Evolutionary conservation across 148 eudicot genomes (phyloP), one percentile per base, ranked within the genome.

Genomic region (Nepenthes gracilis): DNA sequence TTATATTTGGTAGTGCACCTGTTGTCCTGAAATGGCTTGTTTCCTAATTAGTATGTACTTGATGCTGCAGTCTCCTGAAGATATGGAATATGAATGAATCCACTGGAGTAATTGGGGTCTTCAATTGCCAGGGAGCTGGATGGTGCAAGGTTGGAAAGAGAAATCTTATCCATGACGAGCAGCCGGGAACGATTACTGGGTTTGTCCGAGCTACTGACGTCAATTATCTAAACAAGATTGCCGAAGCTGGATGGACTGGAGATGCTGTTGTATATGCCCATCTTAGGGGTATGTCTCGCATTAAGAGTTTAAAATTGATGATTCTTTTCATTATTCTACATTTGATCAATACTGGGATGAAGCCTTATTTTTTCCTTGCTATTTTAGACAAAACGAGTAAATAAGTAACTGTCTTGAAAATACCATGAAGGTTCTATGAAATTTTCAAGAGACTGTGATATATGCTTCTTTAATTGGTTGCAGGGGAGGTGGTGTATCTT

Each of bases 111-210:
- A 72, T 90, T 43, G 97, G 97, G 36, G 87, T 76, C 48, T 90
- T 86, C 72, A 86, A 90, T 62, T 90, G 97, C 83, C 97, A 90
- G 75, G 97, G 95, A 72, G 97, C 97, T 23, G 97, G 88, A 11
- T 90, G 97, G 97, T 86, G 97, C 58, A 80, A 69, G 64, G 80
- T 72, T 66, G 90, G 85, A 59, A 90, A 90, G 86, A 90, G 49
- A 67, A 86, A 82, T 53, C 68, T 83, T 62, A 72, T 86, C 61
- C 97, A 90, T 43, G 90, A 90, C 47, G 79, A 78, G 35, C 83
- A 78, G 73, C 97, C 97, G 12, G 75, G 78, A 45, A 74, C 83
- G 6, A 57, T 78, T 37, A 71, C 80, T 13, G 90, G 94, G 35
- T 49, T 57, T 12, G 43, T 90, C 65, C 73, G 76, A 63, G 80